These are phyloP conservation scores for Coemansia sp. DNA, from an alignment of 192 early-diverging fungal genomes.

Conservation along the genomic window DNA sequence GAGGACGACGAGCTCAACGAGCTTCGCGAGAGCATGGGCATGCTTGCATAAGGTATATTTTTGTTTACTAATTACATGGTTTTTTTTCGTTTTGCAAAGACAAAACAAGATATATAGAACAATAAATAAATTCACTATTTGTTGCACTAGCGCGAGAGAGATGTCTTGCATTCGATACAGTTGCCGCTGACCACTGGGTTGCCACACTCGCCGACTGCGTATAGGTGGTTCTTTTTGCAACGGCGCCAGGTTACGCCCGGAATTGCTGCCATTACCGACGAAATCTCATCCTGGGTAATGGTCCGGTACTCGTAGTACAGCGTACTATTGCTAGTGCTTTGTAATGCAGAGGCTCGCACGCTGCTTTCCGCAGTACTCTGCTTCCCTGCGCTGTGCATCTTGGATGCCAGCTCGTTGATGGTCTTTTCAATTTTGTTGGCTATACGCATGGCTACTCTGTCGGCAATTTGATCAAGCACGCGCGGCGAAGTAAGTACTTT, in stretches of 20 bases:
- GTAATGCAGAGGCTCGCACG: neutral
- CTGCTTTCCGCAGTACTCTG: neutral
- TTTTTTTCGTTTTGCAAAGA: constrained; percentile 1
- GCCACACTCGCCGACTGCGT: constrained; percentile 47
- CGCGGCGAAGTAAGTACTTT: neutral
- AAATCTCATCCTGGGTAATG: constrained; percentile 23
- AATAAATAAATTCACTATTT: neutral
- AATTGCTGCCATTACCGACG: constrained; percentile 28
- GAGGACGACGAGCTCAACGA: constrained; percentile 24
- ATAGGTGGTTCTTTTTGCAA: constrained; percentile 25
- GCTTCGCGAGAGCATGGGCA: constrained; percentile 48
- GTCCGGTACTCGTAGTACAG: constrained; percentile 19
- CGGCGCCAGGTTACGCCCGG: constrained; percentile 21
- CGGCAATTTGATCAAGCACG: neutral
- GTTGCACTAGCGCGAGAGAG: neutral
- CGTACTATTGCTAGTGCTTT: neutral
- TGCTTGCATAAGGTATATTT: constrained; percentile 18
- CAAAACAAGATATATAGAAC: neutral
- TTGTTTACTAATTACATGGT: neutral
- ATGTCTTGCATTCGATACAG: constrained; percentile 34
- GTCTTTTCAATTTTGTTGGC: neutral
- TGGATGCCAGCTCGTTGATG: neutral
- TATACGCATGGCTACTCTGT: neutral
- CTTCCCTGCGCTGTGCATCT: neutral
- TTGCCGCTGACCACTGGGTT: constrained; percentile 5